Base-by-base conservation (phyloP, 208 protist species). In the Blastocrithidia nonstop region DNA sequence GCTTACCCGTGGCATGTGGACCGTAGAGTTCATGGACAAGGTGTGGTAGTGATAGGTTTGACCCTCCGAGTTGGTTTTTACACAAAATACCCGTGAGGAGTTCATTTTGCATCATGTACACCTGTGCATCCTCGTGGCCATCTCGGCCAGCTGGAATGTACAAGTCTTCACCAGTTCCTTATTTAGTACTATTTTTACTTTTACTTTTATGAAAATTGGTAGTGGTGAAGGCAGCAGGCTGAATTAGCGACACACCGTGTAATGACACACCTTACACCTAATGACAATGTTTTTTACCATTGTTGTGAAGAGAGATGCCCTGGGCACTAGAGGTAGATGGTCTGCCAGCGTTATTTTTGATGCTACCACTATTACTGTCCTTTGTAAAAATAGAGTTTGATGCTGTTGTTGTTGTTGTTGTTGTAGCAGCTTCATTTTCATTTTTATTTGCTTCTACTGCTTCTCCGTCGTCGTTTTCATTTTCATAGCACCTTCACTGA, bases 1-100 rank as follows among this genome's bases (percentile, higher is more conserved):
- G 68, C 26, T 84, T 50, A 17, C 91, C 95, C 1, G 96, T 86
- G 27, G 83, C 74, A 40, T 94, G 62, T 13, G 71, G 57, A n/a
- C 97, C 97, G 66, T 98, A 99, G 1, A 99, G 47, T 58, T 99
- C 98, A 68, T 98, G 87, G 7, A 95, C 71, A 33, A 91, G 66
- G 51, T 99, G 96, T 16, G 96, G 76, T 20, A 97, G 53, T 23
- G 79, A 88, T 40, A 81, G 54, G 50, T 81, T 75, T 28, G 70
- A 71, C 1, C 87, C 74, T 37, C 87, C 87, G 15, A 95, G 66
- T 58, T 95, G 96, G 42, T 84, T 85, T 77, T 99, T 99, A 67
- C 98, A 98, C 6, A 99, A 60, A 11, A 99, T 73, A 39, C 98
- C 98, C 9, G 68, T 77, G 25, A 99, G 53, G 23, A 99, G 71